Base-by-base conservation (phyloP, 306 rosid genomes). In the Fragaria iinumae region DNA sequence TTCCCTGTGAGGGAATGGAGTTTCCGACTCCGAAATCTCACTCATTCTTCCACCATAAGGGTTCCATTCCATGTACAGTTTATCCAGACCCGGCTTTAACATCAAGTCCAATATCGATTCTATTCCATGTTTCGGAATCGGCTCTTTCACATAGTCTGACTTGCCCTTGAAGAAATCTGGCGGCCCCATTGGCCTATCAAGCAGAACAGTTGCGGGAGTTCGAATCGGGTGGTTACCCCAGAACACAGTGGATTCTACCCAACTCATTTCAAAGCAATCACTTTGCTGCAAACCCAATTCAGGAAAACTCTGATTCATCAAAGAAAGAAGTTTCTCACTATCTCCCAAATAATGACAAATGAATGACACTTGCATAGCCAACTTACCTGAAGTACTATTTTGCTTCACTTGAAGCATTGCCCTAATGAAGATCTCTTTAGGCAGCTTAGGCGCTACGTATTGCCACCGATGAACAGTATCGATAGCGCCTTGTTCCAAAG, bases 1-100 rank as follows among this genome's bases (percentile, higher is more conserved):
- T 10, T 71, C 84, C 57, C 97, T 80, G 41, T 91, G 97, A 73
- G 93, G 97, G 75, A 90, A 91, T 8, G 93, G 88, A 25, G 32
- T 86, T 53, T 84, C 90, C 2, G 88, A 77, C 52, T 88, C 87
- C 0, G 82, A 68, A 23, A 91, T 85, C 6, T 80, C 79, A 73
- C 76, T 81, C 95, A 85, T 91, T 77, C 67, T 88, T 71, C 91
- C 97, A 2, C 95, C 93, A 29, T 52, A 52, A 17, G 57, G 57
- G 23, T 52, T 52, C 57, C 57, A 52, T 0, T 52, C 23, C 23
- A 52, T 52, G 57, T 52, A 18, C 3, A 49, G n/a, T 5, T 49
- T 49, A 49, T 49, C 55, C 0, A 49, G 55, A 16, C 55, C n/a
- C 20, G 55, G 5, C 55, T 16, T 49, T 49, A 16, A 1, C 55